These are phyloP conservation scores for Dichomitus squalens DNA, from an alignment of 1,284 basidiomycete species.

Conservation along the genomic window DNA sequence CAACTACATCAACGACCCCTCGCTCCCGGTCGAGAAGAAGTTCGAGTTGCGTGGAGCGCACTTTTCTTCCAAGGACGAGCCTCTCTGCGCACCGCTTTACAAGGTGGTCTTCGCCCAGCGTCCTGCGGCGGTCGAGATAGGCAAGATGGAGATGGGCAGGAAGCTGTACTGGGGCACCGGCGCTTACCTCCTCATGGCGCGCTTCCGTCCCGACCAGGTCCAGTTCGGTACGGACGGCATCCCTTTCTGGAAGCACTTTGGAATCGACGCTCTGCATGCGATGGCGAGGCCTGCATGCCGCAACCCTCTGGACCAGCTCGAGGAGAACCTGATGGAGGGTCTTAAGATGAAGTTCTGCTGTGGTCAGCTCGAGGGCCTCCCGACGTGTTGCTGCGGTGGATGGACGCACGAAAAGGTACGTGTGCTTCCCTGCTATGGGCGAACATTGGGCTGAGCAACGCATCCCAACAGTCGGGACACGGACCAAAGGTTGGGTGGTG, in stretches of 20 bases:
- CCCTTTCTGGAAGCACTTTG: conserved; percentile 15
- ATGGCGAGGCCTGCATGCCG: neutral
- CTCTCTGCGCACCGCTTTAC: neutral
- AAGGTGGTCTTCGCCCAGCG: neutral
- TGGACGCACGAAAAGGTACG: conserved; percentile 11
- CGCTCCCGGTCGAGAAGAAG: neutral
- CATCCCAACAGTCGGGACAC: neutral
- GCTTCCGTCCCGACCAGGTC: neutral
- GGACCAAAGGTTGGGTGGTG: neutral
- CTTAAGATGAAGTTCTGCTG: conserved; percentile 10
- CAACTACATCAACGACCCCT: neutral
- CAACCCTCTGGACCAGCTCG: neutral
- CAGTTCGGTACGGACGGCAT: neutral
- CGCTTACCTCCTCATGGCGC: conserved; percentile 4
- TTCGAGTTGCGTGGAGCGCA: neutral
- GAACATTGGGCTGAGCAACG: neutral
- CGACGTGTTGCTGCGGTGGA: conserved; percentile 12
- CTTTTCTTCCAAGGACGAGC: neutral
- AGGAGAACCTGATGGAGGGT: conserved; percentile 2
- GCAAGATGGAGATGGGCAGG: neutral
- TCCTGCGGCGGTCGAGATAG: neutral
- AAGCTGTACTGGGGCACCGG: conserved; percentile 1
- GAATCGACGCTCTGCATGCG: neutral
- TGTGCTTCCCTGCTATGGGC: neutral
- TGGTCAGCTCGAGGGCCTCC: conserved; percentile 1